These are phyloP conservation scores for Thermochaetoides thermophila DNA, from an alignment of 495 filamentous ascomycete genomes.

Conservation along the genomic window DNA sequence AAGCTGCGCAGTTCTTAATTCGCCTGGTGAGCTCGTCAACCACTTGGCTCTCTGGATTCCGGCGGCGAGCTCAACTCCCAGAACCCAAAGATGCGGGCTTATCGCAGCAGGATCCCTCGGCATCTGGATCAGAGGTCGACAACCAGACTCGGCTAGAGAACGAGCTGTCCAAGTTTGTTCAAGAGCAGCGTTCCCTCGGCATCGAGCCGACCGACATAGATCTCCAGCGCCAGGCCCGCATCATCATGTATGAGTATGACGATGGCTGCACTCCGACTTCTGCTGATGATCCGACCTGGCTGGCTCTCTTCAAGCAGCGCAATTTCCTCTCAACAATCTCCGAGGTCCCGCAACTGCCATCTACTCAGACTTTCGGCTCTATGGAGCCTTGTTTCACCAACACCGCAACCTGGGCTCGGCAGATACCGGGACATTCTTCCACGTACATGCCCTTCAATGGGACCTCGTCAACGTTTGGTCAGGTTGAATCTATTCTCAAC, in stretches of 20 bases:
- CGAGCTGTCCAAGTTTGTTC: slow-evolving; percentile 43
- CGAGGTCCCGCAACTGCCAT: neutral
- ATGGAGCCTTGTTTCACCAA: neutral
- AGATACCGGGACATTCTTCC: too few species aligned
- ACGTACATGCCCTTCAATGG: too few species aligned
- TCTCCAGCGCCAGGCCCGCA: slow-evolving; percentile 47
- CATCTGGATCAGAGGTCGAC: slow-evolving; percentile 37
- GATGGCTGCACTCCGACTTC: slow-evolving; percentile 62
- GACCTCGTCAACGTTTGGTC: too few species aligned
- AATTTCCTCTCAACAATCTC: slow-evolving; percentile 11
- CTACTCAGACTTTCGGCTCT: neutral
- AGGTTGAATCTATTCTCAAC: too few species aligned
- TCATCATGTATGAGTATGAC: slow-evolving; percentile 48
- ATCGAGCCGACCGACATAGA: slow-evolving; percentile 43
- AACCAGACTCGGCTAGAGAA: slow-evolving; percentile 41
- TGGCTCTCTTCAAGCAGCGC: slow-evolving; percentile 31
- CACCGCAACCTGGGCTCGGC: too few species aligned
- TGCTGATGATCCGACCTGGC: slow-evolving; percentile 49
- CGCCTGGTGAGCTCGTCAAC: slow-evolving; percentile 11
- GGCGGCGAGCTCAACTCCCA: slow-evolving; percentile 33
- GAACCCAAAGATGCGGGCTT: slow-evolving; percentile 36
- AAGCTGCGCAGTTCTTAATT: slow-evolving; percentile 1
- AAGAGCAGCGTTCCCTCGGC: slow-evolving; percentile 32
- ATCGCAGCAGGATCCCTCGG: slow-evolving; percentile 34
- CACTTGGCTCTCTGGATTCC: slow-evolving; percentile 33